phyloP scores from a whole-genome alignment of 169 alveolate species.

The Plasmodium coatneyi region DNA sequence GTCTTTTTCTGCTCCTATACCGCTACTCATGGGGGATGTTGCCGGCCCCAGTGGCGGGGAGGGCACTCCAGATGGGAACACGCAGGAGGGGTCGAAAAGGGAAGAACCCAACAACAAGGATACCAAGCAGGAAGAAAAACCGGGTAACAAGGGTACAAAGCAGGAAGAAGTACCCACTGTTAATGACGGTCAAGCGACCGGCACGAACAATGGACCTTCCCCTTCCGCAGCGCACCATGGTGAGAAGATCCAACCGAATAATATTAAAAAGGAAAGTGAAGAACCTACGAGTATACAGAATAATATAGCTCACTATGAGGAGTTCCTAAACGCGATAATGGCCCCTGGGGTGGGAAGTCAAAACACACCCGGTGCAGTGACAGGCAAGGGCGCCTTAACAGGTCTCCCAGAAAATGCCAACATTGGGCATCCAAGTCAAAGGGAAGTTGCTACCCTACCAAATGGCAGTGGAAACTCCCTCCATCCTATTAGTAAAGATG shows the following conservation, averaged over 20 bases:
- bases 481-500: not conserved
- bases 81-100: not conserved
- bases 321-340: conserved; percentile 1
- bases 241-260: not conserved
- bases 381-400: not conserved
- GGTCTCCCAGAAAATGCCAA: not conserved
- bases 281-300: not conserved
- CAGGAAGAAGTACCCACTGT: not conserved
- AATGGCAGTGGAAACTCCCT: not conserved
- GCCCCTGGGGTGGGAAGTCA: not conserved
- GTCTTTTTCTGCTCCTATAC: conserved; percentile 67
- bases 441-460: not conserved
- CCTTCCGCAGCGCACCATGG: not conserved
- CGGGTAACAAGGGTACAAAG: not conserved
- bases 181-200: not conserved
- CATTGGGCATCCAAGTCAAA: not conserved
- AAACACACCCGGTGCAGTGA: not conserved
- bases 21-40: conserved; percentile 68
- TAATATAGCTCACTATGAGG: not conserved
- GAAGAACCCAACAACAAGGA: not conserved
- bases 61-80: not conserved
- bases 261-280: not conserved
- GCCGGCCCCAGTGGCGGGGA: not conserved
- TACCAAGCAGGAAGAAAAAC: not conserved
- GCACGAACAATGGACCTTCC: not conserved